Evolutionary conservation across 1,284 basidiomycete genomes (phyloP), one percentile per base, ranked within the genome.

Genomic region (Sanghuangporus baumii): DNA sequence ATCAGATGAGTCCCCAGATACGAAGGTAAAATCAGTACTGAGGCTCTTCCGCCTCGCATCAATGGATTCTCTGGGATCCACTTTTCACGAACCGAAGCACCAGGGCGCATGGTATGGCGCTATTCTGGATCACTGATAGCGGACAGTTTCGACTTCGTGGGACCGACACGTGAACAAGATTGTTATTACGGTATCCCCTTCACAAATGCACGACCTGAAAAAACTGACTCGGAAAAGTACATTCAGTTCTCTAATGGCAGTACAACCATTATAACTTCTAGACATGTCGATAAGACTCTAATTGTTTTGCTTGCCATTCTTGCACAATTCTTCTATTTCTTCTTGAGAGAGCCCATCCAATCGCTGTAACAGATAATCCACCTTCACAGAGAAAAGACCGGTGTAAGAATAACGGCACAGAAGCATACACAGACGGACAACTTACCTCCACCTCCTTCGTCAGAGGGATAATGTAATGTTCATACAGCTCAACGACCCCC

Each of bases 371-470:
- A 98, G 83, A 74, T 98, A 98, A 60, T 97, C 93, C 50, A 98
- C 93, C 94, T 97, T 71, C 41, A 12, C 18, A 16, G 2, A 23
- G 56, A 60, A 40, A 61, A 63, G 60, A 63, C 38, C 14, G 55
- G 55, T 11, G 48, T 60, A 26, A 9, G 31, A 38, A 20, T 18
- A 51, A 12, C 6, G 41, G 55, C 31, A 26, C 6, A 34, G 18
- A 47, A 23, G 20, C 26, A 23, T 23, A 61, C 16, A 43, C 23
- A 61, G n/a, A 26, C 6, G 3, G 4, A 12, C 16, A 18, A 38
- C 89, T 62, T 71, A 96, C 96, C 89, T 99, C 97, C 57, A 99
- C 94, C 71, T 96, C 94, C 76, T 96, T 98, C 5, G 97, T 99
- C 67, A 99, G 74, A 5, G 97, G 97, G 63, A 99, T 99, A 67